A percentile compares a stretch with the other conserved stretches of the same genome.
Conservation (phyloP, 2,329 filamentous ascomycete species). For the Xylariaceae sp. region DNA sequence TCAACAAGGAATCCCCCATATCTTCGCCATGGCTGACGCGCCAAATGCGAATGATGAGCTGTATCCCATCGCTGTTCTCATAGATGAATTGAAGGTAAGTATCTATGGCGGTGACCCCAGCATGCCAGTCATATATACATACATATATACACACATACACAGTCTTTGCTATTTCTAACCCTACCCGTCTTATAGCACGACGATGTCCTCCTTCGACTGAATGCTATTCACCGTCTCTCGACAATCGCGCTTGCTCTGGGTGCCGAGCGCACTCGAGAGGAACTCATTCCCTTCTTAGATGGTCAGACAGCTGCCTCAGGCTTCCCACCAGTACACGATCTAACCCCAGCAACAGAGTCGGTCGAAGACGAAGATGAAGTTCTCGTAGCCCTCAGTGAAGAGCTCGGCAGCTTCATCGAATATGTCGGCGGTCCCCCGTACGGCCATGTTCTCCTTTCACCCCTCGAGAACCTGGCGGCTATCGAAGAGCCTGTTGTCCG, state of each 20-base stretch:
- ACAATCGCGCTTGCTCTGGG: conserved; percentile 97
- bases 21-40: conserved; percentile 79
- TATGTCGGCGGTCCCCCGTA: conserved; percentile 94
- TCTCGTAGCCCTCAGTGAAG: conserved; percentile 92
- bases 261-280: conserved; percentile 93
- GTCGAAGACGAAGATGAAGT: conserved; percentile 99
- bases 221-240: conserved; percentile 96
- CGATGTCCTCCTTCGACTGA: conserved; percentile 95
- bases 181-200: conserved; percentile 71
- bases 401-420: conserved; percentile 95
- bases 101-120: conserved; percentile 32
- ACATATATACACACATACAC: too few relatives aligned
- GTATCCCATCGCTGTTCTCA: conserved; percentile 98
- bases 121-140: too few relatives aligned
- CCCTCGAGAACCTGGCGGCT: conserved; percentile 94
- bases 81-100: conserved; percentile 97
- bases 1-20: conserved; percentile 11
- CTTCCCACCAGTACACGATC: conserved; percentile 19
- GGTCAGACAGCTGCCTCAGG: conserved; percentile 62
- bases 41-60: conserved; percentile 95
- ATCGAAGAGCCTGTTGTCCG: conserved; percentile 98
- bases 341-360: conserved; percentile 68
- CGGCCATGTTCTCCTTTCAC: conserved; percentile 94
- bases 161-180: conserved; percentile 30
- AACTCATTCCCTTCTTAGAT: conserved; percentile 98